Base-by-base conservation (phyloP, 495 filamentous ascomycete genomes). In the Penicillium pulvis region DNA sequence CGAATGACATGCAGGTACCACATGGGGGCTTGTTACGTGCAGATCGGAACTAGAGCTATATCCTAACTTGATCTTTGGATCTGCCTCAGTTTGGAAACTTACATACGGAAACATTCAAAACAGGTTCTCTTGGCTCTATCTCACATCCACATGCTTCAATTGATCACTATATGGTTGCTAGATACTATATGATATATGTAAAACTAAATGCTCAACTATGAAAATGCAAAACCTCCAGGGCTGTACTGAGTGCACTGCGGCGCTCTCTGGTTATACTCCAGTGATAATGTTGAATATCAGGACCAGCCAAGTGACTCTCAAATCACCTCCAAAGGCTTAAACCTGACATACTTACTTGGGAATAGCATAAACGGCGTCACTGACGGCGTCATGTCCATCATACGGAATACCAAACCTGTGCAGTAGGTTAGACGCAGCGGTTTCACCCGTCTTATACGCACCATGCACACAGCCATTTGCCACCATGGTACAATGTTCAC, bases 391-490 rank as follows among this genome's bases (percentile, higher is more conserved):
- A 26, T 55, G 39, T 42, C 39, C 30, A 23, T 55, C 53, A 24
- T 46, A 46, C n/a, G 58, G 55, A 53, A 67, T 58, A 7, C 62
- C 62, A 59, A 67, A 64, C 11, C 35, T 51, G 12, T 53, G 36
- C 19, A 67, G 55, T 17, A 67, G 56, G 35, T 64, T 64, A 12
- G 41, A 54, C 30, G 64, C 64, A 28, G 64, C 64, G 33, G 53
- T 59, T 62, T 67, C 64, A 55, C 64, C 64, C 36, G 64, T 62
- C 35, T 55, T 58, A 42, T 57, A 67, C 17, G 64, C 64, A 41
- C 64, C 64, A 50, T 67, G 64, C 19, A 67, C 64, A 46, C 64
- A 67, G 23, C 64, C 64, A 59, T 67, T 64, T 2, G 43, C 64
- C 47, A 62, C 58, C 41, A 61, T 11, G 24, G 64, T 64, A 20